phyloP scores from a whole-genome alignment of 257 asterid genomes.

The Solanum piurae region DNA sequence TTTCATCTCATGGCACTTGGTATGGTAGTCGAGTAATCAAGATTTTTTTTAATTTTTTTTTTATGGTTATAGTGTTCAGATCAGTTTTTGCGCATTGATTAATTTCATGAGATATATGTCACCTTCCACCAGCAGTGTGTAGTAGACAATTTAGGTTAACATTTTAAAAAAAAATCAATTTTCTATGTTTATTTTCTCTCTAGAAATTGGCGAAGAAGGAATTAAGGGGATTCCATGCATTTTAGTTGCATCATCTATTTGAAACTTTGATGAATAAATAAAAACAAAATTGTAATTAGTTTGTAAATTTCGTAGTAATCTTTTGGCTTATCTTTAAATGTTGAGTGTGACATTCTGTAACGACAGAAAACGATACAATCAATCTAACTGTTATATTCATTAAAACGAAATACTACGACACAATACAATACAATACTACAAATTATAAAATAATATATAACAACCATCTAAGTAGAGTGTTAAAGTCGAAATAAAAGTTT shows the following conservation, averaged over 20 bases:
- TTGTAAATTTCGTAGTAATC: neutral
- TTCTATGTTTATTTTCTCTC: neutral
- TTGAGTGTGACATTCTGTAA: too few relatives aligned
- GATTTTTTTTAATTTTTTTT: neutral
- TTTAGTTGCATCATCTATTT: neutral
- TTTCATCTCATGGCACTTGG: neutral
- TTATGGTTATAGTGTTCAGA: too few relatives aligned
- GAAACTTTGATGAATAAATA: neutral
- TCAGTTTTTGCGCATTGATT: too few relatives aligned
- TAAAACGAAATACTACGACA: too few relatives aligned
- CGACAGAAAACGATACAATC: too few relatives aligned
- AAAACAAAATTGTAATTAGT: neutral
- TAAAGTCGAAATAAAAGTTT: too few relatives aligned
- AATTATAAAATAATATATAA: too few relatives aligned
- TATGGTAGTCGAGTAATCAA: neutral
- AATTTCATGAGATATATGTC: too few relatives aligned
- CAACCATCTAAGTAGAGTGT: neutral
- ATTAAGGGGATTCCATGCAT: neutral
- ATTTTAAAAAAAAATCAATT: too few relatives aligned
- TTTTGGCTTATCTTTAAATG: neutral
- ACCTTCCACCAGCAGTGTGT: accelerated
- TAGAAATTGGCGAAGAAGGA: neutral
- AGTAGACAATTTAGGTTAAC: too few relatives aligned
- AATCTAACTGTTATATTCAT: too few relatives aligned
- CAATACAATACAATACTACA: neutral